Base-by-base conservation (phyloP, 2,329 filamentous ascomycete species). In the Alternaria sp. region DNA sequence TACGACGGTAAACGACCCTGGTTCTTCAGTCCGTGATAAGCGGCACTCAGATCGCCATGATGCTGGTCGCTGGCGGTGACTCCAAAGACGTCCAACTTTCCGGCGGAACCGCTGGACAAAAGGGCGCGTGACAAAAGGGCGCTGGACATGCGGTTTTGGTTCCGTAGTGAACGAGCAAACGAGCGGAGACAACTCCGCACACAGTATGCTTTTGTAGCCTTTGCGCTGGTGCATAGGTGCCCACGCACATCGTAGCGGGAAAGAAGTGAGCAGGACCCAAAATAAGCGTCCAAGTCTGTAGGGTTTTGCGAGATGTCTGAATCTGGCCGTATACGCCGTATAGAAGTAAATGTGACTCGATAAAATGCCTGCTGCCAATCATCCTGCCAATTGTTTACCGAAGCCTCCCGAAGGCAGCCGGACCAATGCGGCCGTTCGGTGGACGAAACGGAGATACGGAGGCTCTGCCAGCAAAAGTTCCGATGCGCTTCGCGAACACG, bases 1-100 rank as follows among this genome's bases (percentile, higher is more conserved):
- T 89, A 88, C 71, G 79, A 73, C 14, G 79, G 65, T 2, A 78
- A 71, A 54, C 71, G 77, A 64, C 83, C 83, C 7, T 85, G 83
- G 83, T 82, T 80, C 59, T 80, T 79, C 64, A 69, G 59, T 67
- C 70, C 58, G 43, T 46, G 54, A 43, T 69, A 53, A 59, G 11
- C 40, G 8, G 8, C 11, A 25, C 5, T 5, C 18, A 20, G 28
- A 16, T 51, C 4, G 20, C 48, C 7, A 51, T 22, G 28, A 34
- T 38, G 14, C 14, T n/a, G 3, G 18, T 50, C 6, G 27, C 28
- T 20, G 16, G 38, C 34, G 36, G 43, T 12, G 28, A 40, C 25
- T 20, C 36, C 22, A 22, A 40, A 28, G 34, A n/a, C 16, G 22
- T 40, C 9, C 14, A 27, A 38, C 16, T n/a, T 30, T 11, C 32